Base-by-base conservation (phyloP, 176 grass and related monocot species). In the Eragrostis nindensis region DNA sequence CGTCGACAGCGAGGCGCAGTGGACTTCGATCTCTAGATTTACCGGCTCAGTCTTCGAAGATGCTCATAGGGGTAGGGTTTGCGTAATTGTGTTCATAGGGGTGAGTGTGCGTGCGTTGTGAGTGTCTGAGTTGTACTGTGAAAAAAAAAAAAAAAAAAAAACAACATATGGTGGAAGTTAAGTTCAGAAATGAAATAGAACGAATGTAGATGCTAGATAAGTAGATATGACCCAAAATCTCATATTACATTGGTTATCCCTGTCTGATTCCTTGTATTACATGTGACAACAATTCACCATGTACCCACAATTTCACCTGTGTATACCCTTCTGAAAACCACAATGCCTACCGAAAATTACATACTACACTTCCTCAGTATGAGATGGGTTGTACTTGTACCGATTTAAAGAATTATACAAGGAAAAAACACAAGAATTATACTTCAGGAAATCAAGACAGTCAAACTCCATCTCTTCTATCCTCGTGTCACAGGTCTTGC, bases 271-370 rank as follows among this genome's bases (percentile, higher is more conserved):
- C n/a, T n/a, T n/a, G n/a, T n/a, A n/a, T n/a, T n/a, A n/a, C n/a
- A n/a, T n/a, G n/a, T 18, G n/a, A 66, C 27, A 71, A n/a, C 11
- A 11, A 8, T 73, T 73, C 15, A 71, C 47, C 19, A 49, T 62
- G 32, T 63, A 87, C 85, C 70, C 4, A 16, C 30, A 49, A 76
- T 32, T 66, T 62, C 18, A 44, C 29, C 56, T 59, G 18, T 44
- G 55, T 30, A 25, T 62, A 74, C 44, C 45, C 6, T 40, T 46
- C 45, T 73, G 1, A 43, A 75, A 29, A 62, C 2, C 48, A 64
- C 16, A 43, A 36, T 6, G 26, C 21, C 21, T 3, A 17, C 18
- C 39, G 13, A 10, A 73, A 73, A 52, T 13, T 70, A 70, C 54
- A 46, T 67, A 54, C 19, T 32, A 72, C 25, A 46, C 66, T 46